phyloP scores from a whole-genome alignment of 2,329 filamentous ascomycete species.

The Sporothrix sp. region DNA sequence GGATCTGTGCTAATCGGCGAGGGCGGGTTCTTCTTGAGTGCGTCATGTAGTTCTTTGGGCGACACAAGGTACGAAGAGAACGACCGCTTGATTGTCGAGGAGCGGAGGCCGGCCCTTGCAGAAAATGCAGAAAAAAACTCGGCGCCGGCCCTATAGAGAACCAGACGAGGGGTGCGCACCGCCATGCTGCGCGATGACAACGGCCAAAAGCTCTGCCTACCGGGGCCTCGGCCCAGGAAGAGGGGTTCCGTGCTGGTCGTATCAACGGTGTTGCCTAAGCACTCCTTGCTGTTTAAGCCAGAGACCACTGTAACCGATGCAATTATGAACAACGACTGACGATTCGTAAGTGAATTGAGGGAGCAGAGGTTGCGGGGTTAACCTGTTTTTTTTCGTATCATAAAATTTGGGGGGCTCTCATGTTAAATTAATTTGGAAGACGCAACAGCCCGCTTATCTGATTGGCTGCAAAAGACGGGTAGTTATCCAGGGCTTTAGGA shows the following conservation, averaged over 20 bases:
- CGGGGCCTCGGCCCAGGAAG: too few relatives aligned
- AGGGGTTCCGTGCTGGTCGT: too few relatives aligned
- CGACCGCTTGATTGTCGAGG: constrained; percentile 33
- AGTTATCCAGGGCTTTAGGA: too few relatives aligned
- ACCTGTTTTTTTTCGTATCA: not conserved
- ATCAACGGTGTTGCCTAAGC: too few relatives aligned
- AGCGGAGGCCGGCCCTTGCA: constrained; percentile 20
- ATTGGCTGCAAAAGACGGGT: constrained; percentile 5
- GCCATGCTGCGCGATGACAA: not conserved
- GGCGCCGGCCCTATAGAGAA: constrained; percentile 29
- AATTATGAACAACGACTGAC: too few relatives aligned
- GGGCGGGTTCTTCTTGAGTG: constrained; percentile 71
- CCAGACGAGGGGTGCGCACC: constrained; percentile 32
- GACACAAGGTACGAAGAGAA: constrained; percentile 81
- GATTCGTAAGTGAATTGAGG: too few relatives aligned
- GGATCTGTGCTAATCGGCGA: constrained; percentile 73
- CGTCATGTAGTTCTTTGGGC: constrained; percentile 70
- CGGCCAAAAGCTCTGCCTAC: too few relatives aligned
- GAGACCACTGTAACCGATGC: too few relatives aligned
- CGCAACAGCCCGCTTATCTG: not conserved
- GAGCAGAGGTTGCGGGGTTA: constrained; percentile 14
- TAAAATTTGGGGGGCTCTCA: too few relatives aligned
- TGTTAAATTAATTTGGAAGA: not conserved
- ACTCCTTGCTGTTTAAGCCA: too few relatives aligned
- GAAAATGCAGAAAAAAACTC: constrained; percentile 24